Evolutionary conservation across 2,329 filamentous ascomycete genomes (phyloP).

Genomic region (Aspergillus fischeri): DNA sequence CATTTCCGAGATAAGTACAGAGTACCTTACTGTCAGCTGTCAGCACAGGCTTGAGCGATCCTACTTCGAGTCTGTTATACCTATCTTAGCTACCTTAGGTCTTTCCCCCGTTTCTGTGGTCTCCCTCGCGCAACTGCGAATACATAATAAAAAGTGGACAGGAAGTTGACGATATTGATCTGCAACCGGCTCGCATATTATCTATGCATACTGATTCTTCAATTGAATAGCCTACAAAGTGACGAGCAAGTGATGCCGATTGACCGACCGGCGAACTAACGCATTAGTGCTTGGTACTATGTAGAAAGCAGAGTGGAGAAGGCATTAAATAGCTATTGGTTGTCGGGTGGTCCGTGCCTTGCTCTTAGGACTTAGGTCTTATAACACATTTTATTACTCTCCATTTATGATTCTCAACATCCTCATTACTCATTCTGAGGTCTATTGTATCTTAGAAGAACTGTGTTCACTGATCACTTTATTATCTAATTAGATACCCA

Average conservation of each 20-base stretch:
- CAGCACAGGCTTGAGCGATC: background rate
- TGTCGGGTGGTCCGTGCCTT: background rate
- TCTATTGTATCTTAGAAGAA: background rate
- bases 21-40: background rate
- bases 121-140: background rate
- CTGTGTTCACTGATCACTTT: background rate
- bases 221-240: background rate
- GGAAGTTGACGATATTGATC: background rate
- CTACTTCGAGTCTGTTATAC: background rate
- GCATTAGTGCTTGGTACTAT: background rate
- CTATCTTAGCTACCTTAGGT: background rate
- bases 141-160: background rate
- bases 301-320: background rate
- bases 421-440: background rate
- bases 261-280: constrained; percentile 10
- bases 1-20: background rate
- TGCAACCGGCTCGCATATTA: background rate
- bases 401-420: background rate
- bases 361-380: background rate
- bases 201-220: constrained; percentile 1
- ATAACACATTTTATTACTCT: background rate
- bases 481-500: background rate
- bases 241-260: constrained; percentile 16
- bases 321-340: background rate
- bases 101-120: background rate